A percentile compares a stretch with the other conserved stretches of the same genome.
These are phyloP conservation scores for Talaromyces adpressus DNA, from an alignment of 495 filamentous ascomycete species.

Conservation along the genomic window DNA sequence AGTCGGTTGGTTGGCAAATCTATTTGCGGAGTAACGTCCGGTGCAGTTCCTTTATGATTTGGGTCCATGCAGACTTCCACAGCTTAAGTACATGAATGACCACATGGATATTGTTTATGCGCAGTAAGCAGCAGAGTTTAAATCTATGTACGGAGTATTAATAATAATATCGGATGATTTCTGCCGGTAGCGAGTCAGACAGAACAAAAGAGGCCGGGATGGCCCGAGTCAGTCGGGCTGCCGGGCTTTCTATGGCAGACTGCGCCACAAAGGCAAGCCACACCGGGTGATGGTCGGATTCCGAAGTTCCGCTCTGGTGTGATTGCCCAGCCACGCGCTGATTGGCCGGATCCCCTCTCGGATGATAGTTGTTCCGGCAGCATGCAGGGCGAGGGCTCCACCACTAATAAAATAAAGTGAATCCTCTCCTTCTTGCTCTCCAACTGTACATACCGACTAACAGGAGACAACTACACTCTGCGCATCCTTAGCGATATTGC, in stretches of 20 bases:
- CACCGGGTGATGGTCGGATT: slow-evolving; percentile 1
- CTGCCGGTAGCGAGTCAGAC: too few relatives aligned
- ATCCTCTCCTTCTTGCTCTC: neutral
- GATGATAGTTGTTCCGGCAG: neutral
- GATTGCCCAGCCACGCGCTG: neutral
- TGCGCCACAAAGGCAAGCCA: neutral
- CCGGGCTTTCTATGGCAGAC: neutral
- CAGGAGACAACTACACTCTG: neutral
- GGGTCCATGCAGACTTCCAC: too few relatives aligned
- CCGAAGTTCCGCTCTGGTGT: slow-evolving; percentile 3
- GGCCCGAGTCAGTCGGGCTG: neutral
- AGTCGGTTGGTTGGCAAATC: too few relatives aligned
- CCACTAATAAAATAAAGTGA: neutral
- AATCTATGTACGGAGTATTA: neutral
- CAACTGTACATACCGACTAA: neutral
- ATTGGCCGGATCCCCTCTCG: neutral
- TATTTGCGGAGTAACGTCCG: too few relatives aligned
- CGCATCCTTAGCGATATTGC: neutral
- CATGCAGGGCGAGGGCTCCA: neutral
- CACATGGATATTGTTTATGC: too few relatives aligned
- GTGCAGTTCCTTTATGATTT: too few relatives aligned
- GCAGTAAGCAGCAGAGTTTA: neutral
- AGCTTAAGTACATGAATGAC: too few relatives aligned
- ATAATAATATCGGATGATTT: neutral
- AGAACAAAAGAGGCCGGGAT: too few relatives aligned